Evolutionary conservation across 345 rosid species (phyloP).

Genomic region (Hibiscus mutabilis): DNA sequence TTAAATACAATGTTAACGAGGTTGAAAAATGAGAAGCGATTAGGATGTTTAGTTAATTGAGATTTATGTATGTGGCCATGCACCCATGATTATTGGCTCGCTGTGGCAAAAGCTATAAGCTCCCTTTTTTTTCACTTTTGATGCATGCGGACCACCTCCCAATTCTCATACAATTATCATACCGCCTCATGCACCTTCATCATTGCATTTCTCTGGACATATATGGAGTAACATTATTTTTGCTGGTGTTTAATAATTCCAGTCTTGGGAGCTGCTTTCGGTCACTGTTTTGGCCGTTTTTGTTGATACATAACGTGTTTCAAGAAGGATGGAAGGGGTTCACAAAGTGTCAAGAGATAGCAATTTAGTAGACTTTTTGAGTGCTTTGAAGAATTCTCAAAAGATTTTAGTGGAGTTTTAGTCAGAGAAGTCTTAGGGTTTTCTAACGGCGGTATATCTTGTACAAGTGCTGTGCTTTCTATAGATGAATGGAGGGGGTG

Average conservation of each 20-base stretch:
- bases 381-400: no score
- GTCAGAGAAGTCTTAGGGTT: no score
- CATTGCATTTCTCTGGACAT: background rate
- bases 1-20: background rate
- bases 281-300: background rate
- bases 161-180: constrained; percentile 20
- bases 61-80: constrained; percentile 12
- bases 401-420: no score
- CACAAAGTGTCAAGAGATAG: no score
- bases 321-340: no score
- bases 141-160: constrained; percentile 35
- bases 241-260: background rate
- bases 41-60: background rate
- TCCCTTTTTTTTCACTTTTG: constrained; percentile 17
- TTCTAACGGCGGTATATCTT: no score
- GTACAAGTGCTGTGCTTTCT: no score
- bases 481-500: no score
- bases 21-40: background rate
- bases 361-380: no score
- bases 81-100: constrained; percentile 23
- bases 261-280: background rate
- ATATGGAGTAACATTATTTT: background rate
- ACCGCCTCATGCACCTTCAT: constrained; percentile 18
- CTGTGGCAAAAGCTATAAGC: constrained; percentile 10
- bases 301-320: no score